Evolutionary conservation across 2,329 filamentous ascomycete species (phyloP).

Genomic region (Madurella mycetomatis): DNA sequence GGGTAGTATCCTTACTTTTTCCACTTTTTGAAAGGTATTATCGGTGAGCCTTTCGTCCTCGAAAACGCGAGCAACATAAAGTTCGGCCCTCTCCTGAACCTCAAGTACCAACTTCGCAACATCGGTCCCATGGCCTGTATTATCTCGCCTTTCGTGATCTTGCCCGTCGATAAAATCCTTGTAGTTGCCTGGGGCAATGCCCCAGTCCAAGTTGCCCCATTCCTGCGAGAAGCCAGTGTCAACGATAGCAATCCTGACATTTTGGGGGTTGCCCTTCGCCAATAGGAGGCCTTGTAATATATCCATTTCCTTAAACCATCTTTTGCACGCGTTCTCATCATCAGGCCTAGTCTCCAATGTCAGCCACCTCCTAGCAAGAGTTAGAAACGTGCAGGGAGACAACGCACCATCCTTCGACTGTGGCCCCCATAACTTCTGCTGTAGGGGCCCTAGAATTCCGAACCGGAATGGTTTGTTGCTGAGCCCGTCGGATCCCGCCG

Average conservation of each 20-base stretch:
- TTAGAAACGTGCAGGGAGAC: too few relatives aligned
- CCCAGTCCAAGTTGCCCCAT: not conserved
- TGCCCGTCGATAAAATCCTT: conserved; percentile 5
- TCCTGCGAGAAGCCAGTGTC: conserved; percentile 1
- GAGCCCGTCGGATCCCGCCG: too few relatives aligned
- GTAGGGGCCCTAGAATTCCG: too few relatives aligned
- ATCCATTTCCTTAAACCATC: conserved; percentile 8
- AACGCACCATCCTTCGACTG: too few relatives aligned
- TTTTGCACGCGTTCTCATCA: too few relatives aligned
- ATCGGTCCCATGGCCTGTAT: conserved; percentile 5
- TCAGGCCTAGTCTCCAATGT: too few relatives aligned
- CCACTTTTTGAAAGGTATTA: not conserved
- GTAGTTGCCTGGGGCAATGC: not conserved
- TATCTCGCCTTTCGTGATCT: not conserved
- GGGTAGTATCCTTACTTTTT: not conserved
- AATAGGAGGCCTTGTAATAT: conserved; percentile 3
- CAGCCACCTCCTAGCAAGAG: too few relatives aligned
- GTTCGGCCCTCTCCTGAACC: not conserved
- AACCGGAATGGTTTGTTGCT: too few relatives aligned
- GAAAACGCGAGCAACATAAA: conserved; percentile 3
- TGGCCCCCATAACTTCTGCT: too few relatives aligned
- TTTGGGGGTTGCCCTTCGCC: not conserved
- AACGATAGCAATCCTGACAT: conserved; percentile 1
- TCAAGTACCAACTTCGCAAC: not conserved
- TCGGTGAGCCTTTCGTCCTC: not conserved